A percentile compares a stretch with the other conserved stretches of the same genome.
phyloP scores from a whole-genome alignment of 805 yeast genomes.

The Lachancea sp. region DNA sequence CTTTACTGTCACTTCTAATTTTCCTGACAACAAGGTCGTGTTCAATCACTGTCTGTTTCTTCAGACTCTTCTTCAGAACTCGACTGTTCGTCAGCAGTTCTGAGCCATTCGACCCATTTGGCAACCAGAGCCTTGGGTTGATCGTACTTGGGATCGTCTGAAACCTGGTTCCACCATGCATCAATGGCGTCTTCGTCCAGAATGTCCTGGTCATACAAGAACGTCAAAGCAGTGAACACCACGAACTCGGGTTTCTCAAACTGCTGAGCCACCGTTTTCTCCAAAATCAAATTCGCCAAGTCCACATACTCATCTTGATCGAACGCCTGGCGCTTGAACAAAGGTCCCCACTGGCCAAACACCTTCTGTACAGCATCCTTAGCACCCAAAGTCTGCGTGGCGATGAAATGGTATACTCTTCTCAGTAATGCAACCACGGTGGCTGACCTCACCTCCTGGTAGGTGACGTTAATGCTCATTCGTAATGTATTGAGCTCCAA shows the following conservation, averaged over 20 bases:
- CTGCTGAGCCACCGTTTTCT: slow-evolving; percentile 18
- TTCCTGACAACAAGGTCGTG: neutral
- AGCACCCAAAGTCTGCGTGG: slow-evolving; percentile 68
- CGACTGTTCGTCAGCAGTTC: slow-evolving; percentile 64
- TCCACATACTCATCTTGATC: slow-evolving; percentile 73
- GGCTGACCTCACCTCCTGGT: slow-evolving; percentile 85
- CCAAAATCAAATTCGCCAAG: slow-evolving; percentile 45
- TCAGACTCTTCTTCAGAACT: slow-evolving; percentile 47
- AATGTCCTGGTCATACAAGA: slow-evolving; percentile 75
- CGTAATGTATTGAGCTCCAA: slow-evolving; percentile 88
- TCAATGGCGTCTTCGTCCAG: slow-evolving; percentile 74
- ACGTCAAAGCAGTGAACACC: slow-evolving; percentile 39
- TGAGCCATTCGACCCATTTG: slow-evolving; percentile 83
- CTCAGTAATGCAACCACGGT: slow-evolving; percentile 66
- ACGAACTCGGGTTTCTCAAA: slow-evolving; percentile 33
- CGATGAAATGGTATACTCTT: slow-evolving; percentile 65
- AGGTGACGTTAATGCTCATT: slow-evolving; percentile 95
- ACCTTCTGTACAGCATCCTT: slow-evolving; percentile 73
- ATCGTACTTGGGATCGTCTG: slow-evolving; percentile 38
- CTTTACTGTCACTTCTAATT: neutral
- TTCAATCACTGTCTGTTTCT: slow-evolving; percentile 9
- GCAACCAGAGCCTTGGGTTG: slow-evolving; percentile 51
- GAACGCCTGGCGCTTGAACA: slow-evolving; percentile 81
- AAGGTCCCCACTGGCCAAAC: slow-evolving; percentile 72
- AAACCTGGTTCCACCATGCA: slow-evolving; percentile 65